Evolutionary conservation across 2,329 filamentous ascomycete genomes (phyloP).

Genomic region (Blastomyces emzantsi): DNA sequence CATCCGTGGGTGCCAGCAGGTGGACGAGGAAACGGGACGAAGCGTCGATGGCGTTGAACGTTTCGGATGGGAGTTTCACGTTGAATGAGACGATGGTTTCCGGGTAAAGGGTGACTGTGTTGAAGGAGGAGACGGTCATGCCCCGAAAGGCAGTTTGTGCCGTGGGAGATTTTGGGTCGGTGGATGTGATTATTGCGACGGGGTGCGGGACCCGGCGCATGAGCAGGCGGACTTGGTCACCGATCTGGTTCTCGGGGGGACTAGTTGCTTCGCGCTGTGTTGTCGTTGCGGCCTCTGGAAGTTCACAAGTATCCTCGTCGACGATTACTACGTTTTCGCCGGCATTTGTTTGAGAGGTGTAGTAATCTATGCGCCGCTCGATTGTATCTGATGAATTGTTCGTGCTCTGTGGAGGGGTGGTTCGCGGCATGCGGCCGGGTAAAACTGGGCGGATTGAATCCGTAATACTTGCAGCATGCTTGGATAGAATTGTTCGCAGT

Average conservation of each 20-base stretch:
- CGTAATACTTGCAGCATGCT: conserved; percentile 16
- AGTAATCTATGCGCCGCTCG: not conserved
- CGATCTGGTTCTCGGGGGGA: conserved; percentile 7
- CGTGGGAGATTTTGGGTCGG: conserved; percentile 25
- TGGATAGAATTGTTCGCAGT: conserved; percentile 16
- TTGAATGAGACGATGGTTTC: conserved; percentile 54
- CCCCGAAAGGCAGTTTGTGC: conserved; percentile 33
- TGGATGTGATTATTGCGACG: conserved; percentile 48
- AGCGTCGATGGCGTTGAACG: conserved; percentile 43
- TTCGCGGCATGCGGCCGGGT: conserved; percentile 5
- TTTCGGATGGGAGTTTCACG: conserved; percentile 48
- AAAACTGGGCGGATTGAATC: conserved; percentile 15
- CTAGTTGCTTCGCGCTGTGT: not conserved
- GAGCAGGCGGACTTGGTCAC: conserved; percentile 32
- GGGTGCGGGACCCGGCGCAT: conserved; percentile 50
- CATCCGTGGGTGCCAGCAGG: conserved; percentile 34
- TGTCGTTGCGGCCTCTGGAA: not conserved
- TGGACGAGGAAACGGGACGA: conserved; percentile 44
- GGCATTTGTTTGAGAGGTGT: not conserved
- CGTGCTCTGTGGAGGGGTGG: not conserved
- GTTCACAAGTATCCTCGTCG: conserved; percentile 6
- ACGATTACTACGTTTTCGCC: not conserved
- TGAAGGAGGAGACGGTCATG: conserved; percentile 55
- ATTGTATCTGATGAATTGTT: conserved; percentile 1
- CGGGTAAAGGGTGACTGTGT: conserved; percentile 48